Percentiles rank a stretch among this genome's conserved stretches.
phyloP scores from a whole-genome alignment of 352 stramenopile genomes.

The Pythium plurisporium region DNA sequence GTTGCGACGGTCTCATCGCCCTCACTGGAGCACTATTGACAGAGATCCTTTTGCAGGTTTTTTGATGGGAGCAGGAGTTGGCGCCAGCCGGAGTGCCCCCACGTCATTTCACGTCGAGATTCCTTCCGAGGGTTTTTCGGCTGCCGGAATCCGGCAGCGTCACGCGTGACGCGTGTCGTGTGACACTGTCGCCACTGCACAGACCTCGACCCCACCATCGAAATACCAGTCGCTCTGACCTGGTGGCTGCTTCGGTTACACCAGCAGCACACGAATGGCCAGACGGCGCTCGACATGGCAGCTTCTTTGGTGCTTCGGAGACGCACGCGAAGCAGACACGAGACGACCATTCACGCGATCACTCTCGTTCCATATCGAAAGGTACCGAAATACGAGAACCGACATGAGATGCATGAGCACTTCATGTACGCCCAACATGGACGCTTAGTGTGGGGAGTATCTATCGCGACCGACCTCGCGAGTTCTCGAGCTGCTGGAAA shows the following conservation, averaged over 20 bases:
- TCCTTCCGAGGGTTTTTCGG: too few species aligned
- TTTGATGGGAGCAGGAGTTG: too few species aligned
- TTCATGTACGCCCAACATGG: background rate
- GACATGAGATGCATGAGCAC: background rate
- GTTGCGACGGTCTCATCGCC: too few species aligned
- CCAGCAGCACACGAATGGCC: too few species aligned
- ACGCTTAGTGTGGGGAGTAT: too few species aligned
- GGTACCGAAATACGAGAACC: background rate
- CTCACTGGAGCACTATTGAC: too few species aligned
- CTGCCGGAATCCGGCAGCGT: background rate
- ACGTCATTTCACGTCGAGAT: background rate
- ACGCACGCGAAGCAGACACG: background rate
- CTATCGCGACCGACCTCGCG: background rate
- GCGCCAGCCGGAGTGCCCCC: background rate
- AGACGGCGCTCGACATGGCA: background rate
- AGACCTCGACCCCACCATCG: background rate
- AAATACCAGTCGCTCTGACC: background rate
- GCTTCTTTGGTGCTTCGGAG: background rate
- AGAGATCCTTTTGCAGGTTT: too few species aligned
- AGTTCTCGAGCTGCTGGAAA: background rate
- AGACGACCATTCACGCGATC: background rate
- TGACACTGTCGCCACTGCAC: background rate
- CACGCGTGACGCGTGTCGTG: background rate
- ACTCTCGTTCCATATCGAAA: background rate
- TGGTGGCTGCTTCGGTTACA: background rate